Base-by-base conservation (phyloP, 2,329 filamentous ascomycete genomes). In the Colletotrichum magnum region DNA sequence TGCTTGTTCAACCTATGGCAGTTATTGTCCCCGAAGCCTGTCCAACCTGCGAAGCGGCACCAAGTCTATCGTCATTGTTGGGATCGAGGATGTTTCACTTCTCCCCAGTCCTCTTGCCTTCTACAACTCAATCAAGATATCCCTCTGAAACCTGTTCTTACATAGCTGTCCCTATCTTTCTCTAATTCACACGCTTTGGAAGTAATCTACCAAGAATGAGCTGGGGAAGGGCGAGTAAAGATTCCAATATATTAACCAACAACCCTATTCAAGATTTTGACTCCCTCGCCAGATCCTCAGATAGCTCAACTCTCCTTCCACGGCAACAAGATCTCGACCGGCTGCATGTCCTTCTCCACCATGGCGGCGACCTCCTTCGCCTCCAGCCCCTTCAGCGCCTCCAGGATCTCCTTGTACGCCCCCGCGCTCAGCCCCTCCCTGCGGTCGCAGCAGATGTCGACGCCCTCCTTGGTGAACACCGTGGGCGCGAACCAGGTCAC, bases 401-500 rank as follows among this genome's bases (percentile, higher is more conserved):
- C 79, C 76, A 87, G 84, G 69, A 95, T 88, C 28, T 77, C 83
- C 58, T 79, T 81, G 47, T 90, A 84, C 61, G 89, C 88, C 76
- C 83, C 86, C 65, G 86, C 81, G 63, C 84, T 86, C 71, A 94
- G 72, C 0, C 92, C 92, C 71, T 86, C 87, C 59, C 81, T 85
- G 16, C 86, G 84, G 73, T 92, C 86, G 53, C 89, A 90, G 79
- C 95, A 96, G 10, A 97, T 80, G 80, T 97, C 94, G 36, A 97
- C 75, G 0, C 94, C 94, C 65, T 94, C 93, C 71, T 92, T 92
- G 6, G 94, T 96, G 74, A 97, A 97, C 52, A 95, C 73, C 26
- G 93, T 97, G 75, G 93, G 91, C 71, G 91, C 90, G 79, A 97
- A 97, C 86, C 92, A 95, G 5, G 93, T 97, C 15, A 97, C 93